Percentiles rank a stretch among this genome's conserved stretches.
Conservation (phyloP, 2,329 filamentous ascomycete species). For the Fonsecaea pedrosoi region DNA sequence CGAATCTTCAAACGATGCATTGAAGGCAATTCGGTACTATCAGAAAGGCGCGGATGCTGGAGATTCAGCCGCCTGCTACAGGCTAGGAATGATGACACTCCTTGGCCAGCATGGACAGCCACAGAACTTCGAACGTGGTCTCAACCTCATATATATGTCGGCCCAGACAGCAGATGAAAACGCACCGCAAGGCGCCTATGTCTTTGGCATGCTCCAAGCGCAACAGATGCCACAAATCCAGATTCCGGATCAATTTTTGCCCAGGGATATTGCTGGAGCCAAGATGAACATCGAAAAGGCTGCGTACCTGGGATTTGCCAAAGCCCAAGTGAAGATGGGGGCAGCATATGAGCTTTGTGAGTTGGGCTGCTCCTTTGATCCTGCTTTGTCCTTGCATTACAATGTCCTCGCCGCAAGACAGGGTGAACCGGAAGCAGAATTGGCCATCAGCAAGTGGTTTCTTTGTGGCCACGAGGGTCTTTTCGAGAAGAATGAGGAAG, state of each 20-base stretch:
- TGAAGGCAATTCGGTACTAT: conserved; percentile 91
- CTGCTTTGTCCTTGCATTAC: conserved; percentile 90
- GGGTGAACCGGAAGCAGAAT: conserved; percentile 89
- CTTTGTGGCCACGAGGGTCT: conserved; percentile 91
- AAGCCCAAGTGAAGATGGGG: conserved; percentile 96
- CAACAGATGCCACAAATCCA: conserved; percentile 89
- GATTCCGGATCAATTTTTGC: conserved; percentile 74
- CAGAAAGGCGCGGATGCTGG: conserved; percentile 76
- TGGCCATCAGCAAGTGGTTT: conserved; percentile 98
- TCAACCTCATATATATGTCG: conserved; percentile 82
- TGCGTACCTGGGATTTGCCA: conserved; percentile 92
- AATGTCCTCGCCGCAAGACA: conserved; percentile 91
- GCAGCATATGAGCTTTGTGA: conserved; percentile 94
- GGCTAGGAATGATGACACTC: conserved; percentile 96
- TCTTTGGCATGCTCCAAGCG: conserved; percentile 92
- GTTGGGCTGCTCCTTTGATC: conserved; percentile 92
- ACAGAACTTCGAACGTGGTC: conserved; percentile 77
- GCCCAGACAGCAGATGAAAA: conserved; percentile 93
- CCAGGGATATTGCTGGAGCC: conserved; percentile 74
- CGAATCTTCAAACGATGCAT: conserved; percentile 90
- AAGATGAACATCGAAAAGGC: conserved; percentile 94
- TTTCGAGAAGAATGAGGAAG: conserved; percentile 93
- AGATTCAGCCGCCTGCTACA: conserved; percentile 87
- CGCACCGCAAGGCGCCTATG: conserved; percentile 92
- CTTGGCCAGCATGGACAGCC: conserved; percentile 90